Base-by-base conservation (phyloP, 768 basidiomycete genomes). In the Lepiota brunneoincarnata region DNA sequence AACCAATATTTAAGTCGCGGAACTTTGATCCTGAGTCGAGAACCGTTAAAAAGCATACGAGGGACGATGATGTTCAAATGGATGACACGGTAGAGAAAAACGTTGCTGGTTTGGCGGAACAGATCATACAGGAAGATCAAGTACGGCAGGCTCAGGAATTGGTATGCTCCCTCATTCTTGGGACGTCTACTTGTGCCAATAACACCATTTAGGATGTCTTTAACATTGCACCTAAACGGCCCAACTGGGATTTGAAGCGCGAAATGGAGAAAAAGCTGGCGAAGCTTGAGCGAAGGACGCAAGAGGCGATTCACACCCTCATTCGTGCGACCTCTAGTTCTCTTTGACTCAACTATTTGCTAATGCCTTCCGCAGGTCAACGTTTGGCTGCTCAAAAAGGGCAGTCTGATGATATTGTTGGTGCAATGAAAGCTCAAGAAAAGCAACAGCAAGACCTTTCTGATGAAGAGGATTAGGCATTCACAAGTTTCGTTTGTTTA, bases 201-300 rank as follows among this genome's bases (percentile, higher is more conserved):
- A 42, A 54, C 40, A 45, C 28, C 34, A 42, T 41, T 37, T 37
- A 96, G 94, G 92, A 96, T 66, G 77, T 97, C 41, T 91, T 97
- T 67, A 98, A 97, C 66, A 98, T 99, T 61, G 95, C 94, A 20
- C 97, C 97, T 3, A 98, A 95, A 78, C 82, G 94, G 43, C 87
- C 92, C 9, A 98, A 96, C 70, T 96, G 93, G 94, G 93, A 96
- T 67, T 75, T 97, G 63, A 95, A 94, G 69, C 83, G 93, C 54
- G 93, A 98, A 63, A 84, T 95, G 72, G 91, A 95, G 54, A 92
- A 89, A 74, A 93, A 91, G 67, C 69, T 93, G 43, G 80, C 86
- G 6, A 94, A 86, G 65, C 76, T 98, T n/a, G 94, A 97, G 63
- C 75, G 91, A 61, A 87, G 84, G 71, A 97, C 93, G 1, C 91